Conservation (phyloP, 768 basidiomycete species). For the Pisolithus marmoratus region DNA sequence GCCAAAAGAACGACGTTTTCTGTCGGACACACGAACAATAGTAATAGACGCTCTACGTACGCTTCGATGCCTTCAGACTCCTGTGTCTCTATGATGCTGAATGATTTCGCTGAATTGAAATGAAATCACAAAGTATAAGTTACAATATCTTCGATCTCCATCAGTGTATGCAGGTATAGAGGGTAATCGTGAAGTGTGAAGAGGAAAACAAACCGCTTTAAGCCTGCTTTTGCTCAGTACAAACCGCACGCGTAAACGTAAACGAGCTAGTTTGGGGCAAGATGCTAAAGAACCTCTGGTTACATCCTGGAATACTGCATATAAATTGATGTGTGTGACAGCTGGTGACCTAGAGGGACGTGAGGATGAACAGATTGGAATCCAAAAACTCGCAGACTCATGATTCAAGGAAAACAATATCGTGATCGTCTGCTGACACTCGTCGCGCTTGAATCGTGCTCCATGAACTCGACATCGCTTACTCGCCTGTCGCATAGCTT, state of each 20-base stretch:
- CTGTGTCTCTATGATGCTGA: not conserved
- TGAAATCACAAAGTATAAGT: too few species aligned
- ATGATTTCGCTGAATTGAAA: not conserved
- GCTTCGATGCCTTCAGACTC: not conserved
- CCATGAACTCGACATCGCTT: constrained; percentile 25
- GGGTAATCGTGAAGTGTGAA: not conserved
- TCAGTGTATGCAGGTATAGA: not conserved
- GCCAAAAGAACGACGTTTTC: not conserved
- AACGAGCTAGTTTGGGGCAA: constrained; percentile 6
- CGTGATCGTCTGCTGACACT: constrained; percentile 24
- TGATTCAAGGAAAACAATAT: constrained; percentile 28
- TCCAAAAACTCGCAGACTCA: constrained; percentile 7
- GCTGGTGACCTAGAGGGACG: constrained; percentile 18
- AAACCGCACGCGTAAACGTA: not conserved
- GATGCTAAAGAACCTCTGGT: constrained; percentile 24
- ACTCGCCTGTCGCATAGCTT: constrained; percentile 29
- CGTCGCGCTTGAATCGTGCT: constrained; percentile 12
- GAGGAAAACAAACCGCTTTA: not conserved
- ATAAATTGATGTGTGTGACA: constrained; percentile 23
- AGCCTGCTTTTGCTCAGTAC: not conserved
- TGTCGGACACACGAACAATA: not conserved
- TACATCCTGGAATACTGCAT: constrained; percentile 21
- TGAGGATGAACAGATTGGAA: not conserved
- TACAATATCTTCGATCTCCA: not conserved
- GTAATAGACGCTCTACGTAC: not conserved